These are phyloP conservation scores for Lasiosphaeriaceae sp. DNA, from an alignment of 495 filamentous ascomycete genomes.

Conservation along the genomic window DNA sequence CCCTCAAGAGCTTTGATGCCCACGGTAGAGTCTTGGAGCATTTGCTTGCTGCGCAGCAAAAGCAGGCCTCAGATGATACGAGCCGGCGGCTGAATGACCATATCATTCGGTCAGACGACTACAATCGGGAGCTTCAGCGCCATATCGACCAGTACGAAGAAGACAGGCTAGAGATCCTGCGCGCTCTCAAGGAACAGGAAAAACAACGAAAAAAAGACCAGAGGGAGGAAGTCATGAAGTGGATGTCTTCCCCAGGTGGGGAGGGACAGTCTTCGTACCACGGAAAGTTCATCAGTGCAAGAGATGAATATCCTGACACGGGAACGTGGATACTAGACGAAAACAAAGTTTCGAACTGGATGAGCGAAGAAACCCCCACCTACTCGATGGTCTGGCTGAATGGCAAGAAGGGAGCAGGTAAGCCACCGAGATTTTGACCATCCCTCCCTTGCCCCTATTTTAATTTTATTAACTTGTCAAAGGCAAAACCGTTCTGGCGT, in stretches of 20 bases:
- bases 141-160: conserved; percentile 17
- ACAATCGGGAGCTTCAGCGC: conserved; percentile 10
- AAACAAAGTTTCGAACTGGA: conserved; percentile 28
- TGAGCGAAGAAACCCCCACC: conserved; percentile 9
- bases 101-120: conserved; percentile 5
- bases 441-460: background rate
- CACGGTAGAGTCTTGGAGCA: conserved; percentile 38
- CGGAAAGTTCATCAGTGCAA: conserved; percentile 23
- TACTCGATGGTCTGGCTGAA: conserved; percentile 36
- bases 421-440: background rate
- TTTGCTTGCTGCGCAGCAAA: conserved; percentile 13
- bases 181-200: conserved; percentile 9
- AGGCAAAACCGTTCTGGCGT: conserved; percentile 45
- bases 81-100: conserved; percentile 7
- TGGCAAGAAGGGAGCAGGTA: conserved; percentile 46
- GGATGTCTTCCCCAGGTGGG: conserved; percentile 30
- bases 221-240: conserved; percentile 21
- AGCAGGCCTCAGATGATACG: conserved; percentile 11
- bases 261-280: conserved; percentile 25
- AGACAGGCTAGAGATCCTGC: conserved; percentile 7
- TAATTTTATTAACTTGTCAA: background rate
- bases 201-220: conserved; percentile 15
- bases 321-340: conserved; percentile 35
- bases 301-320: conserved; percentile 22
- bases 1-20: conserved; percentile 32